phyloP scores from a whole-genome alignment of 2,329 filamentous ascomycete species.

The Aspergillus vadensis region DNA sequence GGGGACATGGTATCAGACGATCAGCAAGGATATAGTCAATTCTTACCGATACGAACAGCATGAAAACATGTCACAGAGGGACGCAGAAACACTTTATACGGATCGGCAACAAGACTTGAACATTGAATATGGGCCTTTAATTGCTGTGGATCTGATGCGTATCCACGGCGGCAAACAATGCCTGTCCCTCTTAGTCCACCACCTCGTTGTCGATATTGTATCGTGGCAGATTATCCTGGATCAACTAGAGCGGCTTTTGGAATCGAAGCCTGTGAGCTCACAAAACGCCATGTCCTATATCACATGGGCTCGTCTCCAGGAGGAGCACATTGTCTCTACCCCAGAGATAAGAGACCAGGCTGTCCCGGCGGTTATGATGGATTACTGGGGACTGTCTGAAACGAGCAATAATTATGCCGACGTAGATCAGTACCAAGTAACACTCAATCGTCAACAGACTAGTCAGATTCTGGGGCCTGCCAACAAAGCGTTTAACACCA shows the following conservation, averaged over 20 bases:
- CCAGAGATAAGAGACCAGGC: too few species aligned
- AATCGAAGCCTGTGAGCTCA: background rate
- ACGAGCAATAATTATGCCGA: background rate
- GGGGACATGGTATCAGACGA: too few species aligned
- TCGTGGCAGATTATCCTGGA: slow-evolving; percentile 11
- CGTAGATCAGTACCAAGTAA: background rate
- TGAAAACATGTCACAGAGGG: background rate
- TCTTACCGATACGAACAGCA: too few species aligned
- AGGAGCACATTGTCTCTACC: too few species aligned
- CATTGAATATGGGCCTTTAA: slow-evolving; percentile 9
- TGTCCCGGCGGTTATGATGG: too few species aligned
- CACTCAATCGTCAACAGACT: background rate
- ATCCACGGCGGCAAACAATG: slow-evolving; percentile 6
- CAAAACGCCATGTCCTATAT: background rate
- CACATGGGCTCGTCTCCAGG: too few species aligned
- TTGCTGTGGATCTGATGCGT: slow-evolving; percentile 6
- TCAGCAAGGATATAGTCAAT: too few species aligned
- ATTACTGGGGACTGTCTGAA: too few species aligned
- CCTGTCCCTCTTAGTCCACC: slow-evolving; percentile 24
- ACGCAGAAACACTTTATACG: background rate
- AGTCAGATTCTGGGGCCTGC: background rate
- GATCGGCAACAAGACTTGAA: slow-evolving; percentile 4
- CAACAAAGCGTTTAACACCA: slow-evolving; percentile 9
- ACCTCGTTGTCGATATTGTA: slow-evolving; percentile 13
- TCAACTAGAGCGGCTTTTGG: too few species aligned